Evolutionary conservation across 495 filamentous ascomycete genomes (phyloP).

Genomic region (Lentithecium fluviatile): DNA sequence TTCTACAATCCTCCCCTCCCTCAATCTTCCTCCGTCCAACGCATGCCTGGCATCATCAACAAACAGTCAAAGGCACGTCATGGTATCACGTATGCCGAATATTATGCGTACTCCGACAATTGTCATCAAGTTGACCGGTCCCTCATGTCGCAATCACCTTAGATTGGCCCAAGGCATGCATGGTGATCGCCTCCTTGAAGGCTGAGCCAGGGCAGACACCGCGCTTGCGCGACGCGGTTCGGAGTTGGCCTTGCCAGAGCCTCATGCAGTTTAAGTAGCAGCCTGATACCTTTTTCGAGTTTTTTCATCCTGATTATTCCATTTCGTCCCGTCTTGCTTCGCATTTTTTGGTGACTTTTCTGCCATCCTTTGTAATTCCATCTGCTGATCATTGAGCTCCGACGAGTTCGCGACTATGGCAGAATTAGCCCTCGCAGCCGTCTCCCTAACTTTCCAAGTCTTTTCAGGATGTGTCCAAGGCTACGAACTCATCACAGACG

Average conservation of each 20-base stretch:
- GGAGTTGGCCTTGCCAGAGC: slow-evolving; percentile 16
- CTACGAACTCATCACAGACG: slow-evolving; percentile 38
- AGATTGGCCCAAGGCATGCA: slow-evolving; percentile 17
- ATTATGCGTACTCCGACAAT: background rate
- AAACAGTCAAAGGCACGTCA: too few species aligned
- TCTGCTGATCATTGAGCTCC: background rate
- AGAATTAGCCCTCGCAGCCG: slow-evolving; percentile 17
- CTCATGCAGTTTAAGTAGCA: slow-evolving; percentile 9
- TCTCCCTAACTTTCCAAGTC: slow-evolving; percentile 38
- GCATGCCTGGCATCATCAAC: too few species aligned
- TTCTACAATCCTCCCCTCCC: background rate
- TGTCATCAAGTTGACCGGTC: slow-evolving; percentile 10
- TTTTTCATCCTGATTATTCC: background rate
- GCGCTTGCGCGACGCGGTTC: slow-evolving; percentile 1
- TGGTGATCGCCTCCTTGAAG: slow-evolving; percentile 15
- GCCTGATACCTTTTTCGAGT: slow-evolving; percentile 3
- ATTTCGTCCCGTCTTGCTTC: too few species aligned
- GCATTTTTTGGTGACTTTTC: too few species aligned
- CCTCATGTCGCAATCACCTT: background rate
- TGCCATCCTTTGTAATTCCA: too few species aligned
- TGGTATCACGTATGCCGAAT: background rate
- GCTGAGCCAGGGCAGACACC: slow-evolving; percentile 24
- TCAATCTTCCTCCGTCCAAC: too few species aligned
- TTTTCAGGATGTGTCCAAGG: slow-evolving; percentile 39
- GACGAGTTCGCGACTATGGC: slow-evolving; percentile 17